Conservation (phyloP, 208 protist species). For the Trypanosoma cruzi region DNA sequence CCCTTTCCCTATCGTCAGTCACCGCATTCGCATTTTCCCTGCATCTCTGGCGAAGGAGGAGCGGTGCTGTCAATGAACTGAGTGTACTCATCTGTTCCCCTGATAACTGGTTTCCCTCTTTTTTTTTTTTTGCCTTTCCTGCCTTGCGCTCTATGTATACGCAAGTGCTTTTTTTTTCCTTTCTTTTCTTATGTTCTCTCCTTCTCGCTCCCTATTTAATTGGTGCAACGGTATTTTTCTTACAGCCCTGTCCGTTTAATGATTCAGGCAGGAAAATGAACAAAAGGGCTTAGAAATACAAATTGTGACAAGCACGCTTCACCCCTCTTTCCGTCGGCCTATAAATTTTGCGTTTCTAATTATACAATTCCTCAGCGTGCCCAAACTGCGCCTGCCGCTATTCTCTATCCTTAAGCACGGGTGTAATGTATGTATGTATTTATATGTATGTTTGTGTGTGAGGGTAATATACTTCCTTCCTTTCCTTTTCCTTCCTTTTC, state of each 20-base stretch:
- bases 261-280: background rate
- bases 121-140: background rate
- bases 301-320: background rate
- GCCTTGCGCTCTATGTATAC: background rate
- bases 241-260: background rate
- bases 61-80: slow-evolving; percentile 9
- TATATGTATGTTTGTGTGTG: background rate
- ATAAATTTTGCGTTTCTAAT: background rate
- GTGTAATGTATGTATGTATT: background rate
- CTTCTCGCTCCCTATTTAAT: slow-evolving; percentile 1
- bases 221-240: background rate
- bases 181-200: background rate
- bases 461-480: background rate
- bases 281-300: background rate
- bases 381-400: background rate
- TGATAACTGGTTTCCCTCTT: background rate
- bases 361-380: background rate
- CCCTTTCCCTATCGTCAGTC: background rate
- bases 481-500: background rate
- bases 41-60: background rate
- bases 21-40: background rate
- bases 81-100: background rate
- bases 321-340: background rate
- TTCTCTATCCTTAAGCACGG: background rate
- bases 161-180: background rate